Evolutionary conservation across 257 asterid species (phyloP).

Genomic region (Gentiana dahurica): DNA sequence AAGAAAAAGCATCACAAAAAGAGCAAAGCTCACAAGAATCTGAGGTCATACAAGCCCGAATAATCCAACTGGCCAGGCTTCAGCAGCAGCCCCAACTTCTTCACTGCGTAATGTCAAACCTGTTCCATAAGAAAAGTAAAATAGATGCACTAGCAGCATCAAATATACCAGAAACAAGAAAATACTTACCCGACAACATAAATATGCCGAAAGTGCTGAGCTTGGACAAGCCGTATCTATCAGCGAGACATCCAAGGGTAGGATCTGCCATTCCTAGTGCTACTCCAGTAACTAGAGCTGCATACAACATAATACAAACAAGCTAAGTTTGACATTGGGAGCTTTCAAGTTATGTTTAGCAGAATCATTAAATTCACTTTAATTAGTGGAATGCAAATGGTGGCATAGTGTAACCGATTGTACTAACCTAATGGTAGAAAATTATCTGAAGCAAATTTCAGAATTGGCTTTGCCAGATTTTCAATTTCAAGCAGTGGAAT

Average conservation of each 20-base stretch:
- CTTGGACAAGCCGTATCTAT: conserved; percentile 55
- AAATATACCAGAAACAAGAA: neutral
- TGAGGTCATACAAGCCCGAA: conserved; percentile 68
- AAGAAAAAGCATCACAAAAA: conserved; percentile 11
- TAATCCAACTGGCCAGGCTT: conserved; percentile 96
- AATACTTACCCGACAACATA: conserved; percentile 56
- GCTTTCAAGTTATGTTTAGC: no score
- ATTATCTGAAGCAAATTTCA: conserved; percentile 47
- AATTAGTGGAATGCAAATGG: neutral
- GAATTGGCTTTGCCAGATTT: conserved; percentile 35
- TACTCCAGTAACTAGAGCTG: conserved; percentile 88
- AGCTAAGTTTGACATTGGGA: neutral
- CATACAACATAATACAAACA: conserved; percentile 13
- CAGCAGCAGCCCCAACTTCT: conserved; percentile 78
- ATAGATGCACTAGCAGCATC: conserved; percentile 3
- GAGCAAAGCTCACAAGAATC: conserved; percentile 14
- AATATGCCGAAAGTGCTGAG: conserved; percentile 83
- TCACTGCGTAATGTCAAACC: conserved; percentile 79
- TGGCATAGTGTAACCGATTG: neutral
- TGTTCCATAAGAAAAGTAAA: conserved; percentile 14
- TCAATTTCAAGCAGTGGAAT: conserved; percentile 15
- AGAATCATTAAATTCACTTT: neutral
- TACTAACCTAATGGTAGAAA: conserved; percentile 70
- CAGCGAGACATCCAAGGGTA: conserved; percentile 78
- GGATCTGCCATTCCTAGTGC: conserved; percentile 78